Evolutionary conservation across 2,329 filamentous ascomycete species (phyloP), one percentile per base, ranked within the genome.

Genomic region (Thelonectria blattea): DNA sequence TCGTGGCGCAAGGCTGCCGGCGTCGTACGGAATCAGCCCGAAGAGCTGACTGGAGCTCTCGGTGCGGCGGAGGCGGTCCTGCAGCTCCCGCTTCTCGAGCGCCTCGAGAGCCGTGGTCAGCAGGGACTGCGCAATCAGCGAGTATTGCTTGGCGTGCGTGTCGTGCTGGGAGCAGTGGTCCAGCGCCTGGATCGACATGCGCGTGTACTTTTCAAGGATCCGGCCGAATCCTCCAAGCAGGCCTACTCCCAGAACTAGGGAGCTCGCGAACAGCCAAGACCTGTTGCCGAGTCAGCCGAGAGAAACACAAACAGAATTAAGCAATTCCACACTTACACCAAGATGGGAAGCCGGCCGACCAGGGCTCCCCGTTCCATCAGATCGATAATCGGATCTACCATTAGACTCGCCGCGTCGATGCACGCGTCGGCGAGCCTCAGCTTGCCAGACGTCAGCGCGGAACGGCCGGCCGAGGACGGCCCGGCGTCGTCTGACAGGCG

Each of bases 201-300:
- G 78, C 1, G 78, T 79, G 58, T 83, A 78, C 58, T 81, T 83
- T 54, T 85, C 83, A 0, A 85, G 75, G 14, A 82, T 78, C 5
- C 82, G 79, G 2, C 83, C 83, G 37, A 85, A 85, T 0, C 79
- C 79, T 1, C 81, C 82, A 0, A 85, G 73, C 0, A 85, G 77
- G 0, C 83, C 82, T 1, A 84, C 74, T 0, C 82, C 82, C 0
- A 84, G 76, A 0, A 84, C 82, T 0, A 85, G 76, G 0, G 82
- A 83, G 1, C 81, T 78, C 0, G 82, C 81, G 61, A 85, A 85
- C 0, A 85, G 68, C 83, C 83, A 85, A 0, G 82, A 83, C 3
- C 82, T 84, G n/a, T 37, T 14, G 1, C 15, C 20, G 52, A 49
- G 34, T 3, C 7, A 30, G 27, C 27, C 24, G 15, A n/a, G 11